These are phyloP conservation scores for Zygosaccharomyces sapae DNA, from an alignment of 1,139 yeast species.

Conservation along the genomic window DNA sequence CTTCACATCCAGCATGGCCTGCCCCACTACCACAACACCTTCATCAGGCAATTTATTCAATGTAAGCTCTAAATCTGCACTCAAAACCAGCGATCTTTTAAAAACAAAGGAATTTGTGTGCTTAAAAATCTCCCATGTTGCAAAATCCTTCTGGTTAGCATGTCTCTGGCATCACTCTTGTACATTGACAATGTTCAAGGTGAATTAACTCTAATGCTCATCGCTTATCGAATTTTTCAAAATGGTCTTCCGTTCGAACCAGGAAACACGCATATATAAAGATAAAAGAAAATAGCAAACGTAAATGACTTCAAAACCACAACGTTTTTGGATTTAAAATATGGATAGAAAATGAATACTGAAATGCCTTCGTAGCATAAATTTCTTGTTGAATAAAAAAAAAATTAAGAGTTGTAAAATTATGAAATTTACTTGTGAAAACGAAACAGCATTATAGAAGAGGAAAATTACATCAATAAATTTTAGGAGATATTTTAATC, in stretches of 20 bases:
- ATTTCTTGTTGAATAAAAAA: too few species aligned
- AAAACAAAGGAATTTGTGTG: background rate
- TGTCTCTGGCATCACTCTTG: background rate
- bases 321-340: too few species aligned
- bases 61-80: conserved; percentile 40
- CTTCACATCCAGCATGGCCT: conserved; percentile 99
- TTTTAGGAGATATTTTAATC: too few species aligned
- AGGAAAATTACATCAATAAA: too few species aligned
- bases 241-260: background rate
- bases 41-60: conserved; percentile 39
- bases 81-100: conserved; percentile 28
- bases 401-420: too few species aligned
- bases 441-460: too few species aligned
- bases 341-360: too few species aligned
- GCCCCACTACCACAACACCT: conserved; percentile 94
- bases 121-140: background rate
- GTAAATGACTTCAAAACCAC: too few species aligned
- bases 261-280: background rate
- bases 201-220: background rate
- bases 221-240: background rate
- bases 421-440: too few species aligned
- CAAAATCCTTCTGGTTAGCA: background rate
- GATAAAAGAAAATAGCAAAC: background rate
- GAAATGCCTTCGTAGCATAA: too few species aligned
- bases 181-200: background rate